These are phyloP conservation scores for Colletotrichum aenigma DNA, from an alignment of 2,329 filamentous ascomycete species.

Conservation along the genomic window DNA sequence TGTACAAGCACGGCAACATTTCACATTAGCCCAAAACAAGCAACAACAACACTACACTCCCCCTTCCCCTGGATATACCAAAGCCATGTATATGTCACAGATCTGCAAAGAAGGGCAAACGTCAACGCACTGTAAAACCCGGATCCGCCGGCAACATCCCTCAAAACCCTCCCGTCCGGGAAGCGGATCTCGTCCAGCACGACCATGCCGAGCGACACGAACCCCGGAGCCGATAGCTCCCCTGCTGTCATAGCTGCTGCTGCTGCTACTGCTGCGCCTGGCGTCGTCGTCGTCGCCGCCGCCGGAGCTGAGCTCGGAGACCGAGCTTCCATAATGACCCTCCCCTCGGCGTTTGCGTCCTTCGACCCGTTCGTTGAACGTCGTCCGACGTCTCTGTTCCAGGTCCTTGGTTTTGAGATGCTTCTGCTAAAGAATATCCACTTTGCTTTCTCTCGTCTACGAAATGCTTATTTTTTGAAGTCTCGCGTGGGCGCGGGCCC, in stretches of 20 bases:
- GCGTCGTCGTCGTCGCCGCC: neutral
- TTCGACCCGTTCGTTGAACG: neutral
- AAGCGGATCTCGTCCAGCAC: conserved; percentile 11
- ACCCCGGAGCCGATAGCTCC: neutral
- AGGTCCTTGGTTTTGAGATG: neutral
- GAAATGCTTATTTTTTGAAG: neutral
- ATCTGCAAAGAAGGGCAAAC: neutral
- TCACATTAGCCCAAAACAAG: neutral
- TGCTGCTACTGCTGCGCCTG: neutral
- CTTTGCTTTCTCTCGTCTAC: neutral
- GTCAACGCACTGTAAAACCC: neutral
- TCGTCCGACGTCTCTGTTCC: neutral
- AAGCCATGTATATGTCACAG: neutral
- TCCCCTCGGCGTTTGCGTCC: neutral
- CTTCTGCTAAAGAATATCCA: neutral
- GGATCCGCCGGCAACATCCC: conserved; percentile 5
- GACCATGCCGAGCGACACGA: conserved; percentile 15
- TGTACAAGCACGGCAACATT: neutral
- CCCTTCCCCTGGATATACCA: neutral
- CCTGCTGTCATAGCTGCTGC: neutral
- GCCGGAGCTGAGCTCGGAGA: neutral
- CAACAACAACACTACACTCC: neutral
- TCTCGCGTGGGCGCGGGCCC: neutral
- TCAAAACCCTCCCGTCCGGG: neutral
- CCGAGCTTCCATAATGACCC: neutral